Percentiles rank a stretch among this genome's conserved stretches.
Evolutionary conservation across 495 filamentous ascomycete genomes (phyloP).

Genomic region (Lichina pygmaea): DNA sequence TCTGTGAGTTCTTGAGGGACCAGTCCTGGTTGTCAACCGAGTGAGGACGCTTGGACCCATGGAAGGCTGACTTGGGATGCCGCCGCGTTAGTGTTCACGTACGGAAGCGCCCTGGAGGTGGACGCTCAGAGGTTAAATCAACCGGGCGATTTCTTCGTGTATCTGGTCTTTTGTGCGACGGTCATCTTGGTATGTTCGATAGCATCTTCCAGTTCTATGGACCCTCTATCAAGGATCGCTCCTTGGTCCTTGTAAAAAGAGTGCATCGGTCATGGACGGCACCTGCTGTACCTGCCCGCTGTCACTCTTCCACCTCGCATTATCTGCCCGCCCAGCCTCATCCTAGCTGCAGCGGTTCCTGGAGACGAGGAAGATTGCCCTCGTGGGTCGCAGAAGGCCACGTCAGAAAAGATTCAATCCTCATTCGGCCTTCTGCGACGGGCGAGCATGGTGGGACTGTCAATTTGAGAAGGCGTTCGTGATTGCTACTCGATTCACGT

Average conservation of each 20-base stretch:
- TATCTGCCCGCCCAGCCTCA: constrained; percentile 84
- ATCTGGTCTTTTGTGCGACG: constrained; percentile 30
- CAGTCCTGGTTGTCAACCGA: neutral
- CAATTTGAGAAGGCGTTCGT: constrained; percentile 53
- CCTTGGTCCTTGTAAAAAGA: constrained; percentile 2
- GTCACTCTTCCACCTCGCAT: constrained; percentile 30
- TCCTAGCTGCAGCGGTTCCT: constrained; percentile 86
- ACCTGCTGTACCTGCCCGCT: no score
- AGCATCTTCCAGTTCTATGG: constrained; percentile 3
- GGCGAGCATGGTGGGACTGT: constrained; percentile 77
- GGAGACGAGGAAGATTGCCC: constrained; percentile 91
- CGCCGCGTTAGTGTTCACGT: constrained; percentile 28
- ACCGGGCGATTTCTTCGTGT: constrained; percentile 43
- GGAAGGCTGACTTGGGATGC: neutral
- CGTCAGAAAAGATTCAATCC: constrained; percentile 46
- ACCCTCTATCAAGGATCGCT: neutral
- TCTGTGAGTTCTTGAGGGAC: constrained; percentile 23
- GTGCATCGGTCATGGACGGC: no score
- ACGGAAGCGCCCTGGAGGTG: constrained; percentile 33
- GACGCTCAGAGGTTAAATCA: constrained; percentile 28
- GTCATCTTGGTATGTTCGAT: constrained; percentile 32
- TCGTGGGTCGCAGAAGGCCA: constrained; percentile 40
- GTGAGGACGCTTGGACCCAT: neutral
- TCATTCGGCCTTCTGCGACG: constrained; percentile 35
- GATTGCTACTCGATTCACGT: constrained; percentile 28